phyloP scores from a whole-genome alignment of 768 basidiomycete genomes.

The Trametes villosa region DNA sequence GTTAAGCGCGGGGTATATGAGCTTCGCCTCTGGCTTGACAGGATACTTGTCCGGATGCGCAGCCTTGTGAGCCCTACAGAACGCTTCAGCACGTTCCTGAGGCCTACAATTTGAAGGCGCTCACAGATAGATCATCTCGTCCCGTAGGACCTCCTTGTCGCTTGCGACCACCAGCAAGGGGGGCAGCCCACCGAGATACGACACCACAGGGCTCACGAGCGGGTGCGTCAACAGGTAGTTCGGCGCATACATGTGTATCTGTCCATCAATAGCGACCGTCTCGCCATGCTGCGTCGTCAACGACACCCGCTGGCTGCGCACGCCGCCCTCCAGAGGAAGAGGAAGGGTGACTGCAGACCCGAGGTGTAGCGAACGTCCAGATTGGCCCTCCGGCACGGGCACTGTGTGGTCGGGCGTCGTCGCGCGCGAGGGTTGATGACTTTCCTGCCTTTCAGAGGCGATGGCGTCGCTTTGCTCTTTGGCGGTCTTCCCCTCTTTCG shows the following conservation, averaged over 20 bases:
- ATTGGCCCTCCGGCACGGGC: constrained; percentile 21
- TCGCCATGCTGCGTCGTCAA: constrained; percentile 56
- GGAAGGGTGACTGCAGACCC: constrained; percentile 51
- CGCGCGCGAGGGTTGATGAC: constrained; percentile 3
- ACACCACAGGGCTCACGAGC: constrained; percentile 77
- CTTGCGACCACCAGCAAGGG: constrained; percentile 86
- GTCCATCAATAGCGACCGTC: constrained; percentile 56
- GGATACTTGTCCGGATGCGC: constrained; percentile 77
- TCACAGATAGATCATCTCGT: constrained; percentile 88
- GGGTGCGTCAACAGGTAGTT: constrained; percentile 82
- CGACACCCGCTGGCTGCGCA: constrained; percentile 48
- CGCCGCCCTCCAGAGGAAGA: constrained; percentile 41
- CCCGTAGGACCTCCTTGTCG: constrained; percentile 89
- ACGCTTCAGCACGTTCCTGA: background rate
- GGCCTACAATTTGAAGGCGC: constrained; percentile 31
- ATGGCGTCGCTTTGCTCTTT: background rate
- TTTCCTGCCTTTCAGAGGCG: background rate
- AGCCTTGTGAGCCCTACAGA: constrained; percentile 85
- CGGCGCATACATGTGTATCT: constrained; percentile 86
- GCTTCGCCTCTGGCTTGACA: constrained; percentile 46
- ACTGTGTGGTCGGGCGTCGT: constrained; percentile 20
- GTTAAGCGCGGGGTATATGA: constrained; percentile 59
- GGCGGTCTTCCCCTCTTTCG: background rate
- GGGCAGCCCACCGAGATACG: constrained; percentile 88
- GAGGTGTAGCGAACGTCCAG: constrained; percentile 46